Evolutionary conservation across 2,329 filamentous ascomycete genomes (phyloP).

Genomic region (Furcasterigmium sp.): DNA sequence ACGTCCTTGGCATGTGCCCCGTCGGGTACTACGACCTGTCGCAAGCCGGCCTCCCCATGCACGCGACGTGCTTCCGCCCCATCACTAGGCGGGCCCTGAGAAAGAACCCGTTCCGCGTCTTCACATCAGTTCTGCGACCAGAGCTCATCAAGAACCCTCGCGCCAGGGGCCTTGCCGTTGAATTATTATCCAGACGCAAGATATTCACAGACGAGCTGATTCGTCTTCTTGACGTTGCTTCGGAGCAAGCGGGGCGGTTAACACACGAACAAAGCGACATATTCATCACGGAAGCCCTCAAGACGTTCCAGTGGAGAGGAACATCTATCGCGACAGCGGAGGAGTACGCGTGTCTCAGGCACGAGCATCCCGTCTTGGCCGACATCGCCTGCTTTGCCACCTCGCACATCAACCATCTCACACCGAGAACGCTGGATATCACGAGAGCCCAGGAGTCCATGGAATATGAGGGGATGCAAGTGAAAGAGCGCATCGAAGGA

Average conservation of each 20-base stretch:
- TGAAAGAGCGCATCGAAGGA: conserved; percentile 45
- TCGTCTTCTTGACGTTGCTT: conserved; percentile 26
- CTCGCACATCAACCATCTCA: conserved; percentile 48
- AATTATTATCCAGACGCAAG: conserved; percentile 25
- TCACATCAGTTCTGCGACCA: conserved; percentile 28
- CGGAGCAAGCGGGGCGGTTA: conserved; percentile 20
- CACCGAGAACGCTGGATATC: conserved; percentile 44
- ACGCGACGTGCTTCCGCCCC: conserved; percentile 46
- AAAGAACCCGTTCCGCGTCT: conserved; percentile 36
- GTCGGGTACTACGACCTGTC: conserved; percentile 48
- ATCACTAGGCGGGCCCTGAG: conserved; percentile 23
- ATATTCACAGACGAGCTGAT: conserved; percentile 35
- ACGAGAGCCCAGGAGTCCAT: conserved; percentile 35
- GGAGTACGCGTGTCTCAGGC: conserved; percentile 33
- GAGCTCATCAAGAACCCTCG: conserved; percentile 28
- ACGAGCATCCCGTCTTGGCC: conserved; percentile 39
- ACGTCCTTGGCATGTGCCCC: conserved; percentile 38
- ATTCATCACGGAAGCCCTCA: conserved; percentile 36
- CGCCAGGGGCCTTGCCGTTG: conserved; percentile 22
- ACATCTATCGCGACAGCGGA: conserved; percentile 29
- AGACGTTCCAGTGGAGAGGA: conserved; percentile 41
- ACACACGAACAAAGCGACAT: conserved; percentile 19
- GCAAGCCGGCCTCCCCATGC: conserved; percentile 39
- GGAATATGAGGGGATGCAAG: conserved; percentile 29
- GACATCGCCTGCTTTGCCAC: conserved; percentile 36